Evolutionary conservation across 805 yeast genomes (phyloP), one percentile per base, ranked within the genome.

Genomic region (Metschnikowia kunwiensis): DNA sequence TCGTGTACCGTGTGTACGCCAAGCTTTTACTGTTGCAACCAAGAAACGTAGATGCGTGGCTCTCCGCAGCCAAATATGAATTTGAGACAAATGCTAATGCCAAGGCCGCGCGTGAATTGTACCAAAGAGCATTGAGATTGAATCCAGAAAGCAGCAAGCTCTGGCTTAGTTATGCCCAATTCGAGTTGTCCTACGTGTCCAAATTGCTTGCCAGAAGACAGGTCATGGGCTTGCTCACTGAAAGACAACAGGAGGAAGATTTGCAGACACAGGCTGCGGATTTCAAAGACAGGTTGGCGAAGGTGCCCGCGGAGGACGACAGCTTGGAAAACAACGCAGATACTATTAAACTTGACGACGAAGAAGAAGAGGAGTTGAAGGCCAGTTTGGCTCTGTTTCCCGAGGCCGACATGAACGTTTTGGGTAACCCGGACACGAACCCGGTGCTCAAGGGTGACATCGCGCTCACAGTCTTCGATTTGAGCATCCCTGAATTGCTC

Each of bases 61-160:
- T 93, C 27, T 77, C 86, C 52, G 97, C 96, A 16, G 96, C 97
- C 20, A 86, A 86, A 55, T 87, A 86, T 61, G 97, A 93, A 63
- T 82, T 86, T 52, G 96, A 91, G 50, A 76, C 75, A 19, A 87
- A 93, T 60, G 85, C 91, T 26, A 84, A 88, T 50, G 86, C 95
- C 29, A 80, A 82, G 54, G 89, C 95, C 30, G 89, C 97, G 15
- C 75, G 99, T 59, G 77, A 78, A 7, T 71, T 93, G 17, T 79
- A 88, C 59, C 96, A 89, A 60, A 77, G 84, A 47, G 95, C 83
- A 21, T 68, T 93, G 26, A 73, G 95, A 58, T 84, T 93, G 59
- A 91, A 91, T 55, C 74, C 82, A 2, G 89, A 85, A 33, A 75
- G 81, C 7, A 58, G 69, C 12, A 75, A 72, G 38, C 69, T 93